Conservation (phyloP, 129 eudicot species). For the Calendula officinalis region DNA sequence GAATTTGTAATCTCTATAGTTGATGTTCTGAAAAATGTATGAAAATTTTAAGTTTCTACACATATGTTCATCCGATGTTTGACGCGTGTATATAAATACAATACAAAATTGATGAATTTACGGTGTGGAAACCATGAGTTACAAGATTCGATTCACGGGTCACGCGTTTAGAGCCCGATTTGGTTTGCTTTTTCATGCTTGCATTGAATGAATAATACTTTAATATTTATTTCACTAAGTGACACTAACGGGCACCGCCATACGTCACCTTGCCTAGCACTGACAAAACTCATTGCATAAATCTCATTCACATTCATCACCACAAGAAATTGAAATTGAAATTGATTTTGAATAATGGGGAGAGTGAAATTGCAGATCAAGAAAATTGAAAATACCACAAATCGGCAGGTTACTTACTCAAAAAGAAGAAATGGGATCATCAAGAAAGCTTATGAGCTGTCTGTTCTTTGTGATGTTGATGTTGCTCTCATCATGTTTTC, state of each 20-base stretch:
- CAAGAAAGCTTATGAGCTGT: conserved; percentile 87
- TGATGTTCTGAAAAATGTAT: too few species aligned
- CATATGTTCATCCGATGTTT: conserved; percentile 9
- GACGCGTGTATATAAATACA: conserved; percentile 16
- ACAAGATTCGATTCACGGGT: conserved; percentile 20
- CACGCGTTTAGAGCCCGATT: conserved; percentile 15
- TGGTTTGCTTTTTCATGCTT: conserved; percentile 22
- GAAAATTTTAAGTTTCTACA: too few species aligned
- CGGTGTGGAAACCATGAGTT: conserved; percentile 31
- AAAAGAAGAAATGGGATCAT: conserved; percentile 86
- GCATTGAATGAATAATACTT: conserved; percentile 23
- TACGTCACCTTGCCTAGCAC: conserved; percentile 39
- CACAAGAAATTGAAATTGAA: conserved; percentile 5
- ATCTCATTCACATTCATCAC: conserved; percentile 26
- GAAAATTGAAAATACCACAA: conserved; percentile 80
- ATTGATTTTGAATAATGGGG: conserved; percentile 40
- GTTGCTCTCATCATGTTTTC: conserved; percentile 90
- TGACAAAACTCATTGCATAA: conserved; percentile 39
- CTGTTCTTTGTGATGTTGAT: conserved; percentile 92
- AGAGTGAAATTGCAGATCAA: conserved; percentile 85
- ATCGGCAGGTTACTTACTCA: conserved; percentile 89
- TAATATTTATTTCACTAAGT: conserved; percentile 34
- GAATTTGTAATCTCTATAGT: too few species aligned
- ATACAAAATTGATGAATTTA: conserved; percentile 28
- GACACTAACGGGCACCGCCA: conserved; percentile 43